Conservation (phyloP, 176 grass and related monocot genomes). For the Oryza meridionalis region DNA sequence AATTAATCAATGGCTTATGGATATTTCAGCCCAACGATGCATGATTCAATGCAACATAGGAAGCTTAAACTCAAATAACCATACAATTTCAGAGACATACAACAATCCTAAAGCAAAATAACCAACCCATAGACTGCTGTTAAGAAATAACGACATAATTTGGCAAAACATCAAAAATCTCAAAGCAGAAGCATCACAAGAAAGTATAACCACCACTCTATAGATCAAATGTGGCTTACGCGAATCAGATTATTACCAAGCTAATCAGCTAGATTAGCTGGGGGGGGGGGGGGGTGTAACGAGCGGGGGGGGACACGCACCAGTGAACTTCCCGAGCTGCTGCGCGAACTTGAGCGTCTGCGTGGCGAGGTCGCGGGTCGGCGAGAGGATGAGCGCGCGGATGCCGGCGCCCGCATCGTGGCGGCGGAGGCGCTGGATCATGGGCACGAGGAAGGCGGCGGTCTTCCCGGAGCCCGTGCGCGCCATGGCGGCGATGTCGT, state of each 20-base stretch:
- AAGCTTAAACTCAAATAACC: neutral
- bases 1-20: neutral
- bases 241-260: neutral
- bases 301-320: slow-evolving; percentile 39
- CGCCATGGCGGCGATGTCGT: slow-evolving; percentile 92
- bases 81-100: neutral
- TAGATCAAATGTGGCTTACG: neutral
- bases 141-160: neutral
- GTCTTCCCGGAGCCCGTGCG: slow-evolving; percentile 94
- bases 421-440: slow-evolving; percentile 89
- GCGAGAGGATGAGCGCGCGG: slow-evolving; percentile 84
- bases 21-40: neutral
- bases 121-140: neutral
- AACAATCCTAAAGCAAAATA: neutral
- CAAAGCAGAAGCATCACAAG: neutral
- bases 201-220: neutral
- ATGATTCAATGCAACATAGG: neutral
- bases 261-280: neutral
- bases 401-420: slow-evolving; percentile 77
- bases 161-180: neutral
- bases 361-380: slow-evolving; percentile 87
- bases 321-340: slow-evolving; percentile 86
- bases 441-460: slow-evolving; percentile 88
- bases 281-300: neutral
- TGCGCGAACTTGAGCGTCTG: slow-evolving; percentile 92